Percentiles rank a stretch among this genome's conserved stretches.
These are phyloP conservation scores for Tillandsia leiboldiana DNA, from an alignment of 176 grass and related monocot species.

Conservation along the genomic window DNA sequence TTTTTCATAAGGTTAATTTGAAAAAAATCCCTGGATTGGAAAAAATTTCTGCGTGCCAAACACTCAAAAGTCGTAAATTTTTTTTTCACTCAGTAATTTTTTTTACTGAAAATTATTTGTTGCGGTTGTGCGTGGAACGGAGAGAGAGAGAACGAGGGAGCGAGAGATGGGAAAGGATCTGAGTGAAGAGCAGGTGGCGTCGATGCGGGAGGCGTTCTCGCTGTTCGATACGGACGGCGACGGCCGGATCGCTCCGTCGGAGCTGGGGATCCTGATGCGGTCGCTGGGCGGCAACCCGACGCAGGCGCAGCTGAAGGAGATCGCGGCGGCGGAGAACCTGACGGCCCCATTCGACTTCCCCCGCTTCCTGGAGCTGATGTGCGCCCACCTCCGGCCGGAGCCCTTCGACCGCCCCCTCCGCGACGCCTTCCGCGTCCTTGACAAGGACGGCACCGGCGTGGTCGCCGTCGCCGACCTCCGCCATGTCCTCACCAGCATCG, in stretches of 20 bases:
- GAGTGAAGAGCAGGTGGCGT: slow-evolving; percentile 77
- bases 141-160: not conserved
- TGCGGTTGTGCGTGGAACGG: not conserved
- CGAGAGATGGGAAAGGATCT: slow-evolving; percentile 63
- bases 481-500: slow-evolving; percentile 92
- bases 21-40: too few relatives aligned
- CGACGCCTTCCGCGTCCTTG: slow-evolving; percentile 93
- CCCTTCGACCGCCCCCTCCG: slow-evolving; percentile 88
- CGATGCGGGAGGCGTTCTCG: slow-evolving; percentile 89
- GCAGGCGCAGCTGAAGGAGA: slow-evolving; percentile 81
- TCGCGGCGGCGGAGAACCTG: slow-evolving; percentile 61
- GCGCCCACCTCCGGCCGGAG: slow-evolving; percentile 64
- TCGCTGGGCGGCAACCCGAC: slow-evolving; percentile 88
- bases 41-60: too few relatives aligned
- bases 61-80: too few relatives aligned
- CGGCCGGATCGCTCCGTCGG: slow-evolving; percentile 72
- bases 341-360: slow-evolving; percentile 73
- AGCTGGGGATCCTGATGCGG: slow-evolving; percentile 93
- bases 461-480: slow-evolving; percentile 87
- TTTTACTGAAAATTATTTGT: too few relatives aligned
- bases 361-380: slow-evolving; percentile 88
- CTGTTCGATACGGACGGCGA: slow-evolving; percentile 95
- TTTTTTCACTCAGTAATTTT: too few relatives aligned
- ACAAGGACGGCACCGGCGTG: slow-evolving; percentile 82
- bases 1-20: too few relatives aligned